Evolutionary conservation across 108 stramenopile genomes (phyloP).

Genomic region (Nitzschia sp.): DNA sequence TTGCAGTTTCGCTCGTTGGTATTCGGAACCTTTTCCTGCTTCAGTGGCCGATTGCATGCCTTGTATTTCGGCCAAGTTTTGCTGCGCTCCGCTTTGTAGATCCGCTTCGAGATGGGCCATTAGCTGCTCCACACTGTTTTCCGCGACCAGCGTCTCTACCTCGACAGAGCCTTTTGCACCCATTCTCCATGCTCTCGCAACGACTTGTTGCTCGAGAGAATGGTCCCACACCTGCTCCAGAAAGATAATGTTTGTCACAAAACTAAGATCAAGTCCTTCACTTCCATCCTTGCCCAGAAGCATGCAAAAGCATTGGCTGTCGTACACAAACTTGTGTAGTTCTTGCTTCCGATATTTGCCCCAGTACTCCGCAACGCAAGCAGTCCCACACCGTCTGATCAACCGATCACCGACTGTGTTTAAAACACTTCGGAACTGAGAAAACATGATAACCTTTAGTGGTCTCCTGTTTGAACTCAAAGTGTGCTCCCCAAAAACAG

Average conservation of each 20-base stretch:
- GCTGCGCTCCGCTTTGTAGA: background rate
- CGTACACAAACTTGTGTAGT: conserved; percentile 62
- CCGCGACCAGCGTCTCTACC: conserved; percentile 87
- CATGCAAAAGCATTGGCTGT: conserved; percentile 73
- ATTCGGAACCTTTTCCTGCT: conserved; percentile 18
- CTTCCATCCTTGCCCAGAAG: conserved; percentile 88
- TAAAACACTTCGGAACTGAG: conserved; percentile 72
- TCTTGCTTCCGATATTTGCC: conserved; percentile 52
- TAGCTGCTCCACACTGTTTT: conserved; percentile 81
- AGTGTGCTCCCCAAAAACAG: background rate
- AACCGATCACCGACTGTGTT: conserved; percentile 73
- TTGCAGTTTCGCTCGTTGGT: conserved; percentile 37
- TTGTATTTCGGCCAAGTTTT: background rate
- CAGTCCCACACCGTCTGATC: conserved; percentile 63
- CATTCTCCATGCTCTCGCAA: conserved; percentile 93
- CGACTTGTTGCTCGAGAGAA: conserved; percentile 77
- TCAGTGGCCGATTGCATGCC: background rate
- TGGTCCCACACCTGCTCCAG: conserved; percentile 84
- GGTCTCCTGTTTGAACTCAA: conserved; percentile 29
- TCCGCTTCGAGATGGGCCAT: conserved; percentile 40
- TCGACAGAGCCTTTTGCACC: conserved; percentile 82
- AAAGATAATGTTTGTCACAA: conserved; percentile 92
- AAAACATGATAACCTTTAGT: conserved; percentile 82
- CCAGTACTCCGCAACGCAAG: conserved; percentile 81
- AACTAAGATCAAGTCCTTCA: conserved; percentile 92